phyloP scores from a whole-genome alignment of 1,139 yeast genomes.

The Diutina siamensis region DNA sequence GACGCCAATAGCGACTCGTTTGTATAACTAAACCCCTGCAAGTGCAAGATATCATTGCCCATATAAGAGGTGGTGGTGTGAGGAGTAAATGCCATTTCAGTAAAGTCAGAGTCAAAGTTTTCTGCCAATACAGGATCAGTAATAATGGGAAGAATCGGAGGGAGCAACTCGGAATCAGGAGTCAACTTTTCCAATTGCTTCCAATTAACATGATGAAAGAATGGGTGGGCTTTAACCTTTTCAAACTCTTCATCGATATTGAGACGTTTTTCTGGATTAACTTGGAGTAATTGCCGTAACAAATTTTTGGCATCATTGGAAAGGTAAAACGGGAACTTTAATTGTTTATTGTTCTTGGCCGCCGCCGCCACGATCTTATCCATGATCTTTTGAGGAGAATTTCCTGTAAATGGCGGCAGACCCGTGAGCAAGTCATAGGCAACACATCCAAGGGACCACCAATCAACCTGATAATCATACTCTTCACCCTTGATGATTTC shows the following conservation, averaged over 20 bases:
- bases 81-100: slow-evolving; percentile 53
- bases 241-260: slow-evolving; percentile 49
- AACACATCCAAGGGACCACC: slow-evolving; percentile 96
- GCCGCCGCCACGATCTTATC: slow-evolving; percentile 52
- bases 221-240: slow-evolving; percentile 54
- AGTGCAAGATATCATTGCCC: slow-evolving; percentile 21
- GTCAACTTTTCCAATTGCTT: slow-evolving; percentile 33
- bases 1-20: slow-evolving; percentile 25
- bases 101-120: slow-evolving; percentile 81
- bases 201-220: slow-evolving; percentile 79
- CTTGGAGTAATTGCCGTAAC: slow-evolving; percentile 57
- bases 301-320: slow-evolving; percentile 81
- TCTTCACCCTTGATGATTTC: slow-evolving; percentile 77
- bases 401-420: slow-evolving; percentile 89
- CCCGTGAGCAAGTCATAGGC: slow-evolving; percentile 83
- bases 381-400: slow-evolving; percentile 67
- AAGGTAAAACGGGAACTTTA: slow-evolving; percentile 71
- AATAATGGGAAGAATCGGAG: slow-evolving; percentile 80
- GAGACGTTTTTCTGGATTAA: slow-evolving; percentile 64
- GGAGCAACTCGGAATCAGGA: slow-evolving; percentile 18
- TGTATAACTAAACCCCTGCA: slow-evolving; percentile 33
- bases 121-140: slow-evolving; percentile 85
- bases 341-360: slow-evolving; percentile 37
- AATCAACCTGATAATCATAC: slow-evolving; percentile 83
- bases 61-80: slow-evolving; percentile 9